Evolutionary conservation across 805 yeast genomes (phyloP).

Genomic region (Sugiyamaella boreocaroliniensis): DNA sequence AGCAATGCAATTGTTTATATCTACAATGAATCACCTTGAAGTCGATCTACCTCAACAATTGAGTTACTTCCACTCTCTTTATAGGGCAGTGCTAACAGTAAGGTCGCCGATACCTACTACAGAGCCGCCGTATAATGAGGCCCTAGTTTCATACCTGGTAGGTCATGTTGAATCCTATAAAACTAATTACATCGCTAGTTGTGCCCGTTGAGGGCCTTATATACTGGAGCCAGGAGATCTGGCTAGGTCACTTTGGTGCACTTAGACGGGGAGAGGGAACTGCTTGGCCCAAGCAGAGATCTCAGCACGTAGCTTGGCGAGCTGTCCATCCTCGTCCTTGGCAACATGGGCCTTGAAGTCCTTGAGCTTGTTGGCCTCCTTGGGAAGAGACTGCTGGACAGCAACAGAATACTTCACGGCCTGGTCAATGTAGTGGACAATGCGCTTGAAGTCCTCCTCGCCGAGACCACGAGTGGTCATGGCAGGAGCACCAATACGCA

Average conservation of each 20-base stretch:
- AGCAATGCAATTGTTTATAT: too few species aligned
- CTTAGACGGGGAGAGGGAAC: conserved; percentile 37
- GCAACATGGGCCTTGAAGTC: conserved; percentile 85
- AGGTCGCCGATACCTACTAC: too few species aligned
- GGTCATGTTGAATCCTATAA: neutral
- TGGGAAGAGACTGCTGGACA: conserved; percentile 74
- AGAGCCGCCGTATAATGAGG: too few species aligned
- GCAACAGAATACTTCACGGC: conserved; percentile 71
- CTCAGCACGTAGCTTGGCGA: conserved; percentile 64
- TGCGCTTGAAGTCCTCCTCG: conserved; percentile 73
- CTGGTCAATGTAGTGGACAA: conserved; percentile 72
- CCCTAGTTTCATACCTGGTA: neutral
- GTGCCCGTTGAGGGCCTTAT: neutral
- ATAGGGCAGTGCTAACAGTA: too few species aligned
- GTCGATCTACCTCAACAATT: too few species aligned
- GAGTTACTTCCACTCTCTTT: too few species aligned
- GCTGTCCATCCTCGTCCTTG: conserved; percentile 57
- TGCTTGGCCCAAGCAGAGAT: conserved; percentile 74
- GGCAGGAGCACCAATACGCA: conserved; percentile 97
- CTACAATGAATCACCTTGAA: too few species aligned
- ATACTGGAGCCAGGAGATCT: neutral
- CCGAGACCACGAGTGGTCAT: conserved; percentile 97
- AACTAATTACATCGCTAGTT: neutral
- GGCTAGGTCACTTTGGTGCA: neutral
- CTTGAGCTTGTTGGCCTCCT: conserved; percentile 89